phyloP scores from a whole-genome alignment of 2,329 filamentous ascomycete genomes.

The Talaromyces marneffei region DNA sequence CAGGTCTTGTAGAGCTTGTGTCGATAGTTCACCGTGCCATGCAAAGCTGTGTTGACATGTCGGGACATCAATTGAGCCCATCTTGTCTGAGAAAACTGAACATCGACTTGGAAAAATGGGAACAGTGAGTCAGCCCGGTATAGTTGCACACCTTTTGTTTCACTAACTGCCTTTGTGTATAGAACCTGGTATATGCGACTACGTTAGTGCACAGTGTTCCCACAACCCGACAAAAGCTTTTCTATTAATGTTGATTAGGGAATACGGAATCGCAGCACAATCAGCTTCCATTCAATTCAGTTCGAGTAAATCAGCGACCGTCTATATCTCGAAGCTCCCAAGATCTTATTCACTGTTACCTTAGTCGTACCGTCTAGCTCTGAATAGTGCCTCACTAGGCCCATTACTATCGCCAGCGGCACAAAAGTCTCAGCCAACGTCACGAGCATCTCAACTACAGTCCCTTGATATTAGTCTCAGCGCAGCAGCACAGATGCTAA shows the following conservation, averaged over 20 bases:
- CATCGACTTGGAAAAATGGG: constrained; percentile 20
- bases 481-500: constrained; percentile 17
- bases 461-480: constrained; percentile 15
- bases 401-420: constrained; percentile 1
- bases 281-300: constrained; percentile 21
- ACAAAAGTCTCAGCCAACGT: neutral
- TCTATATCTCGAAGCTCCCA: neutral
- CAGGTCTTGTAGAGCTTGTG: constrained; percentile 20
- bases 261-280: constrained; percentile 19
- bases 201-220: neutral
- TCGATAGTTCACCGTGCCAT: constrained; percentile 18
- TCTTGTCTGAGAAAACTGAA: constrained; percentile 16
- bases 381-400: constrained; percentile 3
- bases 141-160: neutral
- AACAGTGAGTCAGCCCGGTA: constrained; percentile 14
- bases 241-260: constrained; percentile 9
- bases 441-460: constrained; percentile 1
- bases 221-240: neutral
- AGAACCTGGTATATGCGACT: constrained; percentile 5
- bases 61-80: constrained; percentile 17
- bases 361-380: constrained; percentile 6
- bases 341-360: neutral
- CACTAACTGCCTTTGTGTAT: neutral
- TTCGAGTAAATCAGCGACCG: constrained; percentile 14
- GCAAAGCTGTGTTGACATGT: constrained; percentile 18